Evolutionary conservation across 257 asterid species (phyloP).

Genomic region (Rhazya stricta): DNA sequence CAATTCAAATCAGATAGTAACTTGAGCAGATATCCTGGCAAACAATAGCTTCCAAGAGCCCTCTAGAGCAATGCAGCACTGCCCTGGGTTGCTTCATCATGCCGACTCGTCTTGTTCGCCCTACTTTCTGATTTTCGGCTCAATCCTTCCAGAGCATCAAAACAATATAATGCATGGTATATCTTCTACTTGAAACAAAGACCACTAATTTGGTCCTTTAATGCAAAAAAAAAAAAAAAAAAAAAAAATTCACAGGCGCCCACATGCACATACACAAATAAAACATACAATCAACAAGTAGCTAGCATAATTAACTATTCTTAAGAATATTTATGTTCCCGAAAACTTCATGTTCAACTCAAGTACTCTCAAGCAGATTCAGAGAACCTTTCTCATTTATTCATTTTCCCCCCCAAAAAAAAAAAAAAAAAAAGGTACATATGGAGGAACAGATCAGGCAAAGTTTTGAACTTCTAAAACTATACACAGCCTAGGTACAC

Average conservation of each 20-base stretch:
- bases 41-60: not conserved
- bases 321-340: not conserved
- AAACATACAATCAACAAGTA: too few relatives aligned
- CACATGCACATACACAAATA: not conserved
- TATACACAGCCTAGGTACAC: not conserved
- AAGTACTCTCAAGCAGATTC: not conserved
- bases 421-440: not conserved
- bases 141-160: not conserved
- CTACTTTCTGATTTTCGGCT: not conserved
- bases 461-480: not conserved
- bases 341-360: not conserved
- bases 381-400: not conserved
- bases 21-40: not conserved
- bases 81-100: not conserved
- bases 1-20: not conserved
- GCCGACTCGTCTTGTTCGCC: not conserved
- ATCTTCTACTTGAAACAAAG: not conserved
- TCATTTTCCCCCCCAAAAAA: not conserved
- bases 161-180: not conserved
- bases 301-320: not conserved
- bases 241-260: too few relatives aligned
- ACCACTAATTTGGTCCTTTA: not conserved
- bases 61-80: not conserved
- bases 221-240: not conserved
- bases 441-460: not conserved